Conservation (phyloP, 257 asterid species). For the Solanum raphanifolium region DNA sequence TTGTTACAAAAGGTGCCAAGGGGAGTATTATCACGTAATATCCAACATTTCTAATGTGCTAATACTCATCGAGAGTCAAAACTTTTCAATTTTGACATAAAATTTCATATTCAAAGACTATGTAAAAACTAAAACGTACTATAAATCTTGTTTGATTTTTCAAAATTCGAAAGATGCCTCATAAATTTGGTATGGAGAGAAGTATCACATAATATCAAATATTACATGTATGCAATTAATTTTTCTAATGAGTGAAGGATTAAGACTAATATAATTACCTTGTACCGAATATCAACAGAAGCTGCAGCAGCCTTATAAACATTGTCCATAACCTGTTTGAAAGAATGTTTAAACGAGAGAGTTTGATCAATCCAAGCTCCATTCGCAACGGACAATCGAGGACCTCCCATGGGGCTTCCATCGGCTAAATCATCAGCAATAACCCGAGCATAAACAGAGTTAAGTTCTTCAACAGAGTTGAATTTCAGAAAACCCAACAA, state of each 20-base stretch:
- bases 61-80: not conserved
- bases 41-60: not conserved
- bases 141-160: not conserved
- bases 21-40: not conserved
- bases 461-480: not conserved
- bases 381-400: constrained; percentile 37
- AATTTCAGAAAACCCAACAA: constrained; percentile 5
- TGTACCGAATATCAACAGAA: constrained; percentile 36
- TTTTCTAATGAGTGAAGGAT: not conserved
- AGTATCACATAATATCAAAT: not conserved
- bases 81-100: not conserved
- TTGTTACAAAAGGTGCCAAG: not conserved
- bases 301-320: constrained; percentile 35
- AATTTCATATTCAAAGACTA: too few species aligned
- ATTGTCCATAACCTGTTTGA: constrained; percentile 23
- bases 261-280: constrained; percentile 14
- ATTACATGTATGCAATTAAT: not conserved
- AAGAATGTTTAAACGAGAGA: constrained; percentile 27
- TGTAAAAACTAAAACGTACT: too few species aligned
- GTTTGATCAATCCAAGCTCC: constrained; percentile 46
- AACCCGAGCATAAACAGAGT: constrained; percentile 22
- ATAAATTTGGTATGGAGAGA: not conserved
- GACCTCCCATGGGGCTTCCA: constrained; percentile 36
- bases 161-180: not conserved
- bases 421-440: constrained; percentile 30